Evolutionary conservation across 2,329 filamentous ascomycete species (phyloP).

Genomic region (Venturia asperata): DNA sequence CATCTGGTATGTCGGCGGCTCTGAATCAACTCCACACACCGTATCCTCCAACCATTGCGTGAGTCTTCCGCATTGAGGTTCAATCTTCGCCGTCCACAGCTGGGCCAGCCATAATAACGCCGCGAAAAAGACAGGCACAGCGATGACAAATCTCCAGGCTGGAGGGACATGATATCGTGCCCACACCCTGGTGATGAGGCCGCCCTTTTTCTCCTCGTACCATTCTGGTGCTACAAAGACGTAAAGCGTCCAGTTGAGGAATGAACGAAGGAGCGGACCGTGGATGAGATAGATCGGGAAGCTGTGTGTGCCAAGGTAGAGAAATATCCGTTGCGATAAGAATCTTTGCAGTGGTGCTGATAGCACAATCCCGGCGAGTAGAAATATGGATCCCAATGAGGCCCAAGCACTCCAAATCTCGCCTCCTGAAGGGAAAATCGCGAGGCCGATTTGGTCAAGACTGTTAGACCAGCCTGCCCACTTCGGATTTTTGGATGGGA

Average conservation of each 20-base stretch:
- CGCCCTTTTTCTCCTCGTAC: conserved; percentile 32
- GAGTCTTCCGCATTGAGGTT: conserved; percentile 17
- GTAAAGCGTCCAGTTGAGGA: conserved; percentile 47
- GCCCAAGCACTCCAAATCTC: conserved; percentile 42
- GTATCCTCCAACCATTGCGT: conserved; percentile 19
- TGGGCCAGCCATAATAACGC: conserved; percentile 12
- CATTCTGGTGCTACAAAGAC: conserved; percentile 42
- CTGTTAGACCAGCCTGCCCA: conserved; percentile 44
- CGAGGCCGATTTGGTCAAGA: conserved; percentile 36
- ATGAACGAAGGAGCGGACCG: conserved; percentile 46
- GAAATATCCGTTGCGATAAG: conserved; percentile 44
- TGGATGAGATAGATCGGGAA: conserved; percentile 51
- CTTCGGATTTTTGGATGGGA: conserved; percentile 45
- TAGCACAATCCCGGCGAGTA: conserved; percentile 46
- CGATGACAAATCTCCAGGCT: conserved; percentile 3
- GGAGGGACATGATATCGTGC: conserved; percentile 1
- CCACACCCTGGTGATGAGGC: conserved; percentile 1
- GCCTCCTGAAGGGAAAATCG: conserved; percentile 41
- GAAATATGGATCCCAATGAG: conserved; percentile 43
- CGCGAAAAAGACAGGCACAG: conserved; percentile 9
- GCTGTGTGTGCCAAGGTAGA: conserved; percentile 49
- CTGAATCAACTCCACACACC: background rate
- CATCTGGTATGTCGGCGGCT: conserved; percentile 1
- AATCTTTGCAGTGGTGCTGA: conserved; percentile 43
- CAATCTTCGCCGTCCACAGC: conserved; percentile 18